Percentiles rank a stretch among this genome's conserved stretches.
Conservation (phyloP, 306 rosid species). For the Abrus precatorius region DNA sequence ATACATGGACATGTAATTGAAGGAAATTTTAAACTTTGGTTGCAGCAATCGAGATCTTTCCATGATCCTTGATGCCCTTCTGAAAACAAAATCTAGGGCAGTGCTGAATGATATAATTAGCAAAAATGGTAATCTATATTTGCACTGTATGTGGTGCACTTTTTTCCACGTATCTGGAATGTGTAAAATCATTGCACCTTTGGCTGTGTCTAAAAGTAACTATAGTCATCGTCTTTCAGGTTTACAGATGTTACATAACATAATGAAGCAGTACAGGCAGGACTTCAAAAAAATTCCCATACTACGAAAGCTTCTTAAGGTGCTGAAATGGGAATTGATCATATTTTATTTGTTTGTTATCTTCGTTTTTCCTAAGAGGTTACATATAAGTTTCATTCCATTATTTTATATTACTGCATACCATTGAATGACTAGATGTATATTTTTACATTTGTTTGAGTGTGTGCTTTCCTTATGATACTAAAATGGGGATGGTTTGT, state of each 20-base stretch:
- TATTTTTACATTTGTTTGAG: slow-evolving; percentile 24
- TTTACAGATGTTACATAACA: slow-evolving; percentile 94
- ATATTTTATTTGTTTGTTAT: slow-evolving; percentile 37
- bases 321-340: slow-evolving; percentile 43
- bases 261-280: slow-evolving; percentile 86
- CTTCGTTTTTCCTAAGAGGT: slow-evolving; percentile 30
- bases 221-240: slow-evolving; percentile 62
- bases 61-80: slow-evolving; percentile 95
- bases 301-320: slow-evolving; percentile 98
- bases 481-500: slow-evolving; percentile 28
- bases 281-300: slow-evolving; percentile 98
- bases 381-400: slow-evolving; percentile 19
- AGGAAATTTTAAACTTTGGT: slow-evolving; percentile 43
- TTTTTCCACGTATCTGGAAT: background rate
- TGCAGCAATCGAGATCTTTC: slow-evolving; percentile 99
- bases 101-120: slow-evolving; percentile 88
- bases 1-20: slow-evolving; percentile 35
- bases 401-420: slow-evolving; percentile 42
- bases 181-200: slow-evolving; percentile 20
- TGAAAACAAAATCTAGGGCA: slow-evolving; percentile 91
- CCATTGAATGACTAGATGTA: slow-evolving; percentile 6
- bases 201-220: slow-evolving; percentile 46
- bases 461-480: slow-evolving; percentile 14
- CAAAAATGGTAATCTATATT: slow-evolving; percentile 79
- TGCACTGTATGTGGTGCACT: slow-evolving; percentile 1